Conservation (phyloP, 2,329 filamentous ascomycete genomes). For the Leptographium galeiforme region DNA sequence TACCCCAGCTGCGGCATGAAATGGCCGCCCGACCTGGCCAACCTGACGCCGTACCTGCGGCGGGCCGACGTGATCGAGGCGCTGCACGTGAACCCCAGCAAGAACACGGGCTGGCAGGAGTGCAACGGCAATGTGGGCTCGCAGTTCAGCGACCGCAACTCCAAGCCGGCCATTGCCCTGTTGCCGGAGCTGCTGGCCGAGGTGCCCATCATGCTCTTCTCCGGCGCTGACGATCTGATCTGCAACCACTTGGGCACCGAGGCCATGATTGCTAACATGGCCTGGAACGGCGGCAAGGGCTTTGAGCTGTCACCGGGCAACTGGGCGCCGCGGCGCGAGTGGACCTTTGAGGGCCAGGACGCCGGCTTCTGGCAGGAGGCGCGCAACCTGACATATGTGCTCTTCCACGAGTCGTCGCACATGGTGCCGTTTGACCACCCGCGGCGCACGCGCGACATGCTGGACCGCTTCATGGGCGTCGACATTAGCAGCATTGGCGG, state of each 20-base stretch:
- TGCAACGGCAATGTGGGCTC: slow-evolving; percentile 68
- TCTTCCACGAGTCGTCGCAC: slow-evolving; percentile 91
- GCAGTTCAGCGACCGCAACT: slow-evolving; percentile 57
- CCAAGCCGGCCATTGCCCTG: slow-evolving; percentile 57
- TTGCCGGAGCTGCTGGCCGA: slow-evolving; percentile 68
- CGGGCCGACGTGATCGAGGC: slow-evolving; percentile 65
- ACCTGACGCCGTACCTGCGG: slow-evolving; percentile 74
- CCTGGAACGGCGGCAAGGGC: slow-evolving; percentile 83
- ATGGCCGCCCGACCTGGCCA: slow-evolving; percentile 78
- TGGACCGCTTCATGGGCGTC: slow-evolving; percentile 89
- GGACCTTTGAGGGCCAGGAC: slow-evolving; percentile 79
- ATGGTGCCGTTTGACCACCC: slow-evolving; percentile 97
- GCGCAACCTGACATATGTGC: slow-evolving; percentile 86
- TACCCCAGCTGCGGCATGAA: slow-evolving; percentile 89
- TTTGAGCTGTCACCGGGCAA: slow-evolving; percentile 80
- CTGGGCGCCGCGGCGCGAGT: slow-evolving; percentile 83
- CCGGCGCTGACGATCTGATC: slow-evolving; percentile 84
- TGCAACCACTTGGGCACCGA: slow-evolving; percentile 97
- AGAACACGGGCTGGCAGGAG: slow-evolving; percentile 81
- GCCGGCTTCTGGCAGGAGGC: slow-evolving; percentile 92
- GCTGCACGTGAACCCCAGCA: slow-evolving; percentile 69
- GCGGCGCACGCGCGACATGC: slow-evolving; percentile 81
- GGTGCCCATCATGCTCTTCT: slow-evolving; percentile 75
- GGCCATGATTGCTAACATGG: slow-evolving; percentile 74
- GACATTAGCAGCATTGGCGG: slow-evolving; percentile 85